Base-by-base conservation (phyloP, 106 monocot genomes). In the Agapanthus africanus region DNA sequence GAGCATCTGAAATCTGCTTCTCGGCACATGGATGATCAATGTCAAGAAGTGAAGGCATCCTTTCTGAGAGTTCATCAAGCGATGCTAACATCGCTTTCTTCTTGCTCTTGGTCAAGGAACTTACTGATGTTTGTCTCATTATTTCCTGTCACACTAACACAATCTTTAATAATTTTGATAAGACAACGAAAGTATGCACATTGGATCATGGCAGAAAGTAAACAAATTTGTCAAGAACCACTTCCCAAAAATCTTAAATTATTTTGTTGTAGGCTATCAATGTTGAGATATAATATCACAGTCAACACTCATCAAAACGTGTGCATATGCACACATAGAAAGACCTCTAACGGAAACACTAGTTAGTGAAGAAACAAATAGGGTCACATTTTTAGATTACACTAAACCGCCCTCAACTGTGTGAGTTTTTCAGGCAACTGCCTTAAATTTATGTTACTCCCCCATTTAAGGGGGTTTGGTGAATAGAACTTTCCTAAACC, bases 1-100 rank as follows among this genome's bases (percentile, higher is more conserved):
- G 78, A 40, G 90, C 97, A 59, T 93, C 90, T 61, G 67, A 44
- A 66, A 99, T 99, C 36, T 99, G 83, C 68, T 67, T 87, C 66
- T 87, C 79, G 21, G 97, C 92, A 76, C 92, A 93, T 27, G 93
- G 89, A 83, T 99, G 93, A 66, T 99, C 97, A 68, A 99, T 79
- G 37, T 83, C 87, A 62, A 99, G 89, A 67, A 99, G 87, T 33
- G 97, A 90, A 69, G 92, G 87, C 93, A 99, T 93, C 63, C 76
- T 68, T 33, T 78, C 87, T 9, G 74, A 78, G 23, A 99, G 89
- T 71, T 92, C 90, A 81, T 81, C 80, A 40, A 90, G 40, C 37
- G 90, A 81, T 69, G 73, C 56, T 54, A 93, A 41, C 67, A 99
- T 62, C n/a, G 84, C 74, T 69, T 87, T 84, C 79, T 93, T 99